A percentile compares a stretch with the other conserved stretches of the same genome.
These are phyloP conservation scores for Paecilomyces fulvus DNA, from an alignment of 2,329 filamentous ascomycete species.

Conservation along the genomic window DNA sequence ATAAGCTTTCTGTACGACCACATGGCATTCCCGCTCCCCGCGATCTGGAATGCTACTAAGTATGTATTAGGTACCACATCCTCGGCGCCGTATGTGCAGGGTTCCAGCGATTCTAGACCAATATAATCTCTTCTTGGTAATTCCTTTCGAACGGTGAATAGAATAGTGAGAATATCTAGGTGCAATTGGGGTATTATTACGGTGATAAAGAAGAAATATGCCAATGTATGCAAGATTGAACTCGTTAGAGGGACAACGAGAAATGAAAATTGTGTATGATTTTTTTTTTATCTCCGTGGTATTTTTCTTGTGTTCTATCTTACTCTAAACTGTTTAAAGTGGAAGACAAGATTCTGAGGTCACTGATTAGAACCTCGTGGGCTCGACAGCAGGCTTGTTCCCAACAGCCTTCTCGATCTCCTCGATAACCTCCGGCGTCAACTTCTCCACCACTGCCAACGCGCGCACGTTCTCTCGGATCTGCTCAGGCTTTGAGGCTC, in stretches of 20 bases:
- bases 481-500: conserved; percentile 39
- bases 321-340: neutral
- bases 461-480: conserved; percentile 34
- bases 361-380: neutral
- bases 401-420: conserved; percentile 1
- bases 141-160: neutral
- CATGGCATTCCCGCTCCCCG: neutral
- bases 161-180: neutral
- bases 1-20: neutral
- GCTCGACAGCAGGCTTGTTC: neutral
- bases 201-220: neutral
- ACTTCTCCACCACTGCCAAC: conserved; percentile 4
- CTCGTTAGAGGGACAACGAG: neutral
- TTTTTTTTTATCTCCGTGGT: neutral
- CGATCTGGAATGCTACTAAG: neutral
- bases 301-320: neutral
- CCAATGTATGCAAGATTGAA: neutral
- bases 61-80: neutral
- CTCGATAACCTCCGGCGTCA: conserved; percentile 9
- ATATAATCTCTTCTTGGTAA: neutral
- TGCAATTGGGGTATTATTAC: neutral
- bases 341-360: neutral
- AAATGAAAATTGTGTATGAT: neutral
- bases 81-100: neutral
- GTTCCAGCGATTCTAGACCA: neutral